These are phyloP conservation scores for Penicillium pancosmium DNA, from an alignment of 495 filamentous ascomycete genomes.

Conservation along the genomic window DNA sequence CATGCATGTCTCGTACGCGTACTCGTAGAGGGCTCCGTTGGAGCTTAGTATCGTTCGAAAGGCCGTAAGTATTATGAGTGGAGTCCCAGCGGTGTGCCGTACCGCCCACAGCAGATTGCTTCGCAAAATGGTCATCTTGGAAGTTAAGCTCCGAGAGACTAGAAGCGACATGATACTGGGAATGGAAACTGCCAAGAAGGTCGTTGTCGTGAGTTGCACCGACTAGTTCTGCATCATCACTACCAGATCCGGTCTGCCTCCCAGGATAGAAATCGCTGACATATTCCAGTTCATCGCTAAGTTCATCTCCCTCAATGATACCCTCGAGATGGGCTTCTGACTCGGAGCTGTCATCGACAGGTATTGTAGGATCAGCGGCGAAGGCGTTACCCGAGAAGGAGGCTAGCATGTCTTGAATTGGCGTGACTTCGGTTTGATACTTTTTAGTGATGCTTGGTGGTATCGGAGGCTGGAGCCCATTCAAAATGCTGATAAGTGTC, in stretches of 20 bases:
- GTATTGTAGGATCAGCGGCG: slow-evolving; percentile 35
- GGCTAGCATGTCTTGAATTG: slow-evolving; percentile 83
- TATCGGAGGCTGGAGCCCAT: slow-evolving; percentile 79
- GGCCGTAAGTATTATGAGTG: slow-evolving; percentile 69
- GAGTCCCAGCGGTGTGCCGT: slow-evolving; percentile 82
- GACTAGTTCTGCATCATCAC: slow-evolving; percentile 38
- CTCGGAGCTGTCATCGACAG: slow-evolving; percentile 17
- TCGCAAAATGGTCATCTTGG: slow-evolving; percentile 79
- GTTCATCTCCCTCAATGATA: slow-evolving; percentile 26
- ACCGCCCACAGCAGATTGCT: slow-evolving; percentile 59
- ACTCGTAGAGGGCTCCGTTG: slow-evolving; percentile 73
- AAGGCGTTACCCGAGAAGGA: slow-evolving; percentile 88
- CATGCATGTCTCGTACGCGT: slow-evolving; percentile 79
- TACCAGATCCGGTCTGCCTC: slow-evolving; percentile 33
- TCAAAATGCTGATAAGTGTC: slow-evolving; percentile 79
- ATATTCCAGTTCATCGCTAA: slow-evolving; percentile 60
- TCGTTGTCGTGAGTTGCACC: slow-evolving; percentile 47
- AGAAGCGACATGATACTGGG: slow-evolving; percentile 55
- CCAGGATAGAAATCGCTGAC: slow-evolving; percentile 64
- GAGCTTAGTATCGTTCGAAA: slow-evolving; percentile 62
- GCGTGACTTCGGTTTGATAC: slow-evolving; percentile 85
- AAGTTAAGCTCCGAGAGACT: slow-evolving; percentile 63
- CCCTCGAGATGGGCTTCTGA: slow-evolving; percentile 20
- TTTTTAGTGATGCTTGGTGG: slow-evolving; percentile 78
- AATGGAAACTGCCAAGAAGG: slow-evolving; percentile 65